Percentiles rank a stretch among this genome's conserved stretches.
phyloP scores from a whole-genome alignment of 768 basidiomycete species.

The Leccinum uliginosum region DNA sequence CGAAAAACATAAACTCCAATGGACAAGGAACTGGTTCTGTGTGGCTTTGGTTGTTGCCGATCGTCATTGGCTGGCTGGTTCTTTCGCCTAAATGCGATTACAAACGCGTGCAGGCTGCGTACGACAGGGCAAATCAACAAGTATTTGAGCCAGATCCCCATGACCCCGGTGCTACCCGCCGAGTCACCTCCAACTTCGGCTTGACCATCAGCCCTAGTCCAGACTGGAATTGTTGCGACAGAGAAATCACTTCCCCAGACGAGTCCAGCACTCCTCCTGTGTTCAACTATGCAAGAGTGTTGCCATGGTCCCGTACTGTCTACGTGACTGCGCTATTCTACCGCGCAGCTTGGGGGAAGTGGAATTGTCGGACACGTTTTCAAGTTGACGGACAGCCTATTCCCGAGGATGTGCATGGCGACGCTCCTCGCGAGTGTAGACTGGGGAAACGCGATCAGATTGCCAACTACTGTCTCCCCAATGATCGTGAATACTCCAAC shows the following conservation, averaged over 20 bases:
- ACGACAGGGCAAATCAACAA: slow-evolving; percentile 3
- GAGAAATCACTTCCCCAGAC: not conserved
- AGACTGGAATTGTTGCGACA: not conserved
- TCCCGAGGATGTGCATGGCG: not conserved
- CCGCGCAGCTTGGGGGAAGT: slow-evolving; percentile 1
- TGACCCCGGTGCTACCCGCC: not conserved
- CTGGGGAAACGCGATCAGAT: slow-evolving; percentile 4
- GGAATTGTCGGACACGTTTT: not conserved
- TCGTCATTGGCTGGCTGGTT: not conserved
- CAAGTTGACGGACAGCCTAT: not conserved
- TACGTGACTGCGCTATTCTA: slow-evolving; percentile 6
- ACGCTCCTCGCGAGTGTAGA: slow-evolving; percentile 4
- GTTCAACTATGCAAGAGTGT: not conserved
- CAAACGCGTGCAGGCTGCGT: slow-evolving; percentile 18
- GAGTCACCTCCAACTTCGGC: not conserved
- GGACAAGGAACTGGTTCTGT: slow-evolving; percentile 36
- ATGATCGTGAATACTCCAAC: not conserved
- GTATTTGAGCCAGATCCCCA: not conserved
- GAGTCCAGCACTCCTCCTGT: not conserved
- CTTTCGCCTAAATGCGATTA: not conserved
- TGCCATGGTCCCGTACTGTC: not conserved
- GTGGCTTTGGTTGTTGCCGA: slow-evolving; percentile 35
- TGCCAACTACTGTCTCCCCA: slow-evolving; percentile 12
- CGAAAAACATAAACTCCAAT: slow-evolving; percentile 25
- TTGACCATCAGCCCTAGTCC: not conserved